Evolutionary conservation across 257 asterid species (phyloP), one percentile per base, ranked within the genome.

Genomic region (Haberlea rhodopensis): DNA sequence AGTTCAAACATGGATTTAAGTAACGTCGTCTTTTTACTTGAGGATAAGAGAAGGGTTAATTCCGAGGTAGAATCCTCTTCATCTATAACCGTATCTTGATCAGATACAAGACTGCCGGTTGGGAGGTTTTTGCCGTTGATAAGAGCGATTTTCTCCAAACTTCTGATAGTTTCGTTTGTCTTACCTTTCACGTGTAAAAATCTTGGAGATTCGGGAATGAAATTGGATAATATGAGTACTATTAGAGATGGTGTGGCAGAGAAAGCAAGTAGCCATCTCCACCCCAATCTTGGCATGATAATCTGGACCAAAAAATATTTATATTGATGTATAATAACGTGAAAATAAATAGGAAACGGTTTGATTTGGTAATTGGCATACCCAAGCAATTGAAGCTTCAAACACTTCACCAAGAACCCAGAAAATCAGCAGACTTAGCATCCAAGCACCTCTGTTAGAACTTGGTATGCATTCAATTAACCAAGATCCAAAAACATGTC

Each of bases 371-470:
- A 43, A 15, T 43, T 15, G 34, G 51, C 75, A 13, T 80, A 83
- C 86, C 86, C 86, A 83, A 3, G 83, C 85, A 27, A 83, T 67
- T 18, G 68, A 63, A 65, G 84, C 84, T 53, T 81, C 89, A 51
- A 78, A 5, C 13, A 78, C 18, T 8, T 75, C 75, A 68, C 86
- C 89, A 59, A 63, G 40, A 5, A 77, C 70, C 81, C 80, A 83
- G 60, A 77, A 83, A 53, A 57, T 24, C 15, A 75, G 25, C n/a
- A 78, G 60, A 27, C 29, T 34, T 20, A 83, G 63, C 70, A 56
- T 34, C 84, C 86, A 80, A 43, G 76, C 71, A 45, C 89, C 89
- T 71, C 89, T 73, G 34, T 76, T 69, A 9, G 72, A 61, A 8
- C 66, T 54, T 8, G 86, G 81, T 4, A 76, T 60, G 59, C 80